A percentile compares a stretch with the other conserved stretches of the same genome.
Evolutionary conservation across 2,329 filamentous ascomycete genomes (phyloP).

Genomic region (Stagonosporopsis cucurbitacearum): DNA sequence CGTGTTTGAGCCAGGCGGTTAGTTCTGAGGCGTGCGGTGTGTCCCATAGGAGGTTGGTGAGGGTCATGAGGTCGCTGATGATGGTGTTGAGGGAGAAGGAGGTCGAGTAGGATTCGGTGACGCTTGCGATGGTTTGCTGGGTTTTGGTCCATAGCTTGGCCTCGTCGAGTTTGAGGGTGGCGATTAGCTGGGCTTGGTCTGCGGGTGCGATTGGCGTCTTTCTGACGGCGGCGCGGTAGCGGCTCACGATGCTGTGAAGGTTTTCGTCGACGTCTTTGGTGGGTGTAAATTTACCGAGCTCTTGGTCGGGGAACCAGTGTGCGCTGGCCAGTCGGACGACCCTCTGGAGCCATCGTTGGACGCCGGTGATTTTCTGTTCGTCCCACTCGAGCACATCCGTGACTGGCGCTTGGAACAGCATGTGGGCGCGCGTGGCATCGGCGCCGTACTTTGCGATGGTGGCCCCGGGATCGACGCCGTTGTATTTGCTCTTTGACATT

Average conservation of each 20-base stretch:
- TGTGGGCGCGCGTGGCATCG: slow-evolving; percentile 83
- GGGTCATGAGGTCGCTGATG: slow-evolving; percentile 80
- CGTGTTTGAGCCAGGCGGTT: slow-evolving; percentile 55
- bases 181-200: slow-evolving; percentile 12
- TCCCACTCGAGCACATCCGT: slow-evolving; percentile 88
- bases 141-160: slow-evolving; percentile 67
- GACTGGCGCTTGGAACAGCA: slow-evolving; percentile 87
- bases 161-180: slow-evolving; percentile 34
- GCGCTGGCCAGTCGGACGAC: slow-evolving; percentile 62
- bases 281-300: slow-evolving; percentile 27
- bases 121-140: slow-evolving; percentile 70
- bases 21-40: slow-evolving; percentile 40
- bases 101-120: slow-evolving; percentile 71
- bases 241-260: slow-evolving; percentile 28
- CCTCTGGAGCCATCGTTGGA: slow-evolving; percentile 79
- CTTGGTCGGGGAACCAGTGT: slow-evolving; percentile 30
- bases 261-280: slow-evolving; percentile 35
- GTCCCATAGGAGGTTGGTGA: slow-evolving; percentile 68
- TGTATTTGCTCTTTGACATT: slow-evolving; percentile 95
- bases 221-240: not conserved
- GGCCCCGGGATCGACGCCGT: slow-evolving; percentile 80
- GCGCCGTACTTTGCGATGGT: slow-evolving; percentile 79
- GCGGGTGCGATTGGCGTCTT: not conserved
- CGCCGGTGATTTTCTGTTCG: slow-evolving; percentile 78
- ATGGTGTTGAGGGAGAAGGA: slow-evolving; percentile 83